Conservation (phyloP, 805 yeast species). For the Candida berthetii region DNA sequence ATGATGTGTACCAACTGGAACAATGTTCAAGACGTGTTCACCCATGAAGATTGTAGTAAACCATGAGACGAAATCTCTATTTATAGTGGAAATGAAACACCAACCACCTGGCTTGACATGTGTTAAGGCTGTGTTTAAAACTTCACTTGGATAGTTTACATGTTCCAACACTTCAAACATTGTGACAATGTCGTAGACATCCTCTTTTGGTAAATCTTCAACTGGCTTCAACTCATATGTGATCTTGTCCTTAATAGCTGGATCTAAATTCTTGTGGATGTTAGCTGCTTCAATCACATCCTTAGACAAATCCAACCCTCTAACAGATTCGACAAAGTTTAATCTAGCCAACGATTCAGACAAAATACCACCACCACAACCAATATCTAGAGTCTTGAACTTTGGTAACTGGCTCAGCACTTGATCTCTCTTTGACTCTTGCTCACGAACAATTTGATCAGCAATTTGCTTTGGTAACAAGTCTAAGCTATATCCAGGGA, state of each 20-base stretch:
- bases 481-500: constrained; percentile 73
- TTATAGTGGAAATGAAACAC: constrained; percentile 83
- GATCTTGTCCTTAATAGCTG: constrained; percentile 48
- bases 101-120: constrained; percentile 73
- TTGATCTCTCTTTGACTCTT: constrained; percentile 37
- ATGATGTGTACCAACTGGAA: constrained; percentile 91
- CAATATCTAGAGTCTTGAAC: constrained; percentile 71
- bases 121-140: constrained; percentile 60
- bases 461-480: constrained; percentile 57
- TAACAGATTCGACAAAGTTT: constrained; percentile 53
- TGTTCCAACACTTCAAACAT: constrained; percentile 95
- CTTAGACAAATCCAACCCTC: constrained; percentile 79
- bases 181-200: constrained; percentile 69
- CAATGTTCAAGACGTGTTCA: constrained; percentile 72
- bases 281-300: constrained; percentile 81
- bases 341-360: constrained; percentile 83
- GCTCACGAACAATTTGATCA: constrained; percentile 40
- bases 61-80: constrained; percentile 82
- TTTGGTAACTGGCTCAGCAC: constrained; percentile 20
- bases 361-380: constrained; percentile 98
- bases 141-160: constrained; percentile 76
- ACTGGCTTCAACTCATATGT: constrained; percentile 55
- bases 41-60: constrained; percentile 90
- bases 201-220: constrained; percentile 45
- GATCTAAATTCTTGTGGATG: constrained; percentile 62